Base-by-base conservation (phyloP, 257 asterid species). In the Solanum tacnaense region DNA sequence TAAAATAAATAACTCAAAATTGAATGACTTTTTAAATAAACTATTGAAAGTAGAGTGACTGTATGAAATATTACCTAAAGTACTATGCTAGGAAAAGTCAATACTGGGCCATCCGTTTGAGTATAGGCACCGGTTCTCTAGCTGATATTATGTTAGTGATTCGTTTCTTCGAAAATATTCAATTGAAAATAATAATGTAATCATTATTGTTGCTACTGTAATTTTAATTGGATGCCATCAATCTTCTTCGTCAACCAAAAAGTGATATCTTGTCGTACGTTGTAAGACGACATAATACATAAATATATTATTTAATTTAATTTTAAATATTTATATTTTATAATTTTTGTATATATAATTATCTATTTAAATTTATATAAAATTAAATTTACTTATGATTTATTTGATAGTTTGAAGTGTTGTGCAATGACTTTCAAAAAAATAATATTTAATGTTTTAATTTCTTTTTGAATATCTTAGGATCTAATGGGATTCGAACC, bases 1-100 rank as follows among this genome's bases (percentile, higher is more conserved):
- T 0, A 0, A 41, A 11, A 3, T 41, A 0, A 41, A 3, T 5
- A 41, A 11, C 0, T 11, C 1, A 10, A 41, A 41, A 1, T 10
- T 41, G 0, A 41, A 11, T 41, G 2, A 41, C 5, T 41, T 10
- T 41, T 0, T 41, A 10, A 41, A 4, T 41, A 11, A 10, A 41
- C 5, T 41, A 11, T 41, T 41, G 0, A 41, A 3, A 11, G 2
- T 11, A 10, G 15, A 41, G 2, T 41, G 5, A 41, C 0, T 5
- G 3, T 41, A 3, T 3, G 13, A 41, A 0, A 41, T 41, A 41
- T 11, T 41, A 41, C 1, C 15, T 41, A 5, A 44, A 44, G 18
- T 44, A 44, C 18, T 13, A 3, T 3, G 11, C 1, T 27, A 13
- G 38, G 78, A 15, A 31, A 71, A 73, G 46, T 34, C 13, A 73